Conservation (phyloP, 208 protist species). For the Acanthamoeba rhysodes region DNA sequence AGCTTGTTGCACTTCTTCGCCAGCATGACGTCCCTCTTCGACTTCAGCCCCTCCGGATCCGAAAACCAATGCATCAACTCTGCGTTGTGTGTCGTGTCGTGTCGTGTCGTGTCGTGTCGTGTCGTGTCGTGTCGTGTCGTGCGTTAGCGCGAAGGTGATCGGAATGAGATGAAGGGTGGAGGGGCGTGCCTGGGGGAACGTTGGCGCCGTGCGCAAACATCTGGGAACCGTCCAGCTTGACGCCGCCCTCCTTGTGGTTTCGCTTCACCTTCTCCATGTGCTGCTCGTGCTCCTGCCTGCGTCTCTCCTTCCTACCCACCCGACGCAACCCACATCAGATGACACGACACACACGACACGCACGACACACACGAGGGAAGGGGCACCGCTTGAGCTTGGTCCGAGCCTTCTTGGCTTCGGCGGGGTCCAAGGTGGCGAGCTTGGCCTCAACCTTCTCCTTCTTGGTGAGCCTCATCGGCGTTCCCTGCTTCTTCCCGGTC, state of each 20-base stretch:
- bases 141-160: too few species aligned
- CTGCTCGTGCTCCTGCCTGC: slow-evolving; percentile 8
- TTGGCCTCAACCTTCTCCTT: background rate
- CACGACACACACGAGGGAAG: background rate
- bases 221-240: background rate
- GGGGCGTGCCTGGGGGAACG: slow-evolving; percentile 34
- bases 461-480: background rate
- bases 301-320: slow-evolving; percentile 43
- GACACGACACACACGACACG: too few species aligned
- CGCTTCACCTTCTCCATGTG: background rate
- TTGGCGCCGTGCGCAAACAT: slow-evolving; percentile 29
- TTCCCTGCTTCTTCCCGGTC: background rate
- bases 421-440: background rate
- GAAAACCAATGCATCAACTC: slow-evolving; percentile 56
- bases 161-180: background rate
- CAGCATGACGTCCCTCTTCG: slow-evolving; percentile 17
- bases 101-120: too few species aligned
- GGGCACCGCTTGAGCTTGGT: slow-evolving; percentile 12
- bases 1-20: slow-evolving; percentile 34
- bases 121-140: background rate
- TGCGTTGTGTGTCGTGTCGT: background rate
- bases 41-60: slow-evolving; percentile 31
- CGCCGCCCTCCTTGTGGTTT: background rate
- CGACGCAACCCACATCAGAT: background rate
- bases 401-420: background rate